Percentiles rank a stretch among this genome's conserved stretches.
Evolutionary conservation across 2,329 filamentous ascomycete genomes (phyloP).

Genomic region (Chaetomiaceae sp.): DNA sequence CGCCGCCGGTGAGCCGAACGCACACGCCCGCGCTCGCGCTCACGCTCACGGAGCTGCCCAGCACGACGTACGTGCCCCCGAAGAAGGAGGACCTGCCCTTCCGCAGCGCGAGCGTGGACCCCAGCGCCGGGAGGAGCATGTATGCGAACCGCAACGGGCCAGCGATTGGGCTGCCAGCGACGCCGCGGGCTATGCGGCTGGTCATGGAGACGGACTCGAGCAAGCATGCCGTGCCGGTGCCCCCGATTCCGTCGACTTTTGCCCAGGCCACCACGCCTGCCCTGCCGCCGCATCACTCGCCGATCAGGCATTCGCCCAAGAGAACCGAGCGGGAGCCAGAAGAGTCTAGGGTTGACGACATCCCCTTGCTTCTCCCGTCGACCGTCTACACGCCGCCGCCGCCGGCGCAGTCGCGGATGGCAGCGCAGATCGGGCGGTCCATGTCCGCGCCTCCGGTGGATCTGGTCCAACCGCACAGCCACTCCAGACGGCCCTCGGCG

Average conservation of each 20-base stretch:
- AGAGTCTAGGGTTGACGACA: conserved; percentile 28
- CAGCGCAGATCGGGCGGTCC: conserved; percentile 48
- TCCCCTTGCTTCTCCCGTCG: conserved; percentile 44
- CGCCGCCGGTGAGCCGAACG: conserved; percentile 24
- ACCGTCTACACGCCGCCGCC: conserved; percentile 56
- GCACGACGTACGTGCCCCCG: conserved; percentile 37
- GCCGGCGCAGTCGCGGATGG: conserved; percentile 29
- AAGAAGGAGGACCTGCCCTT: conserved; percentile 42
- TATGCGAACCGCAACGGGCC: conserved; percentile 41
- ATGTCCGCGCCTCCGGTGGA: conserved; percentile 57
- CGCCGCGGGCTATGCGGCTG: conserved; percentile 84
- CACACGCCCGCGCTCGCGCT: no score
- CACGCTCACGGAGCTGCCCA: conserved; percentile 39
- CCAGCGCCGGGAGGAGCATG: conserved; percentile 46
- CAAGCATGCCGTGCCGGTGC: conserved; percentile 47
- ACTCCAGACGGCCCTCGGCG: conserved; percentile 28
- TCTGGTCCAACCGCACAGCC: conserved; percentile 31
- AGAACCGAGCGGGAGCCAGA: conserved; percentile 22
- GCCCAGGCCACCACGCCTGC: conserved; percentile 37
- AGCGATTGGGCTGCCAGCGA: conserved; percentile 77
- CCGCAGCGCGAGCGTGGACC: conserved; percentile 63
- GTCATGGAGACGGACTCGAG: conserved; percentile 59
- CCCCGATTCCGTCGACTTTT: conserved; percentile 47
- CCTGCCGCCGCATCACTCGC: conserved; percentile 28
- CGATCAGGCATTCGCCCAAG: conserved; percentile 25